Evolutionary conservation across 768 basidiomycete species (phyloP), one percentile per base, ranked within the genome.

Genomic region (Rhodosporidiobolus sp.): DNA sequence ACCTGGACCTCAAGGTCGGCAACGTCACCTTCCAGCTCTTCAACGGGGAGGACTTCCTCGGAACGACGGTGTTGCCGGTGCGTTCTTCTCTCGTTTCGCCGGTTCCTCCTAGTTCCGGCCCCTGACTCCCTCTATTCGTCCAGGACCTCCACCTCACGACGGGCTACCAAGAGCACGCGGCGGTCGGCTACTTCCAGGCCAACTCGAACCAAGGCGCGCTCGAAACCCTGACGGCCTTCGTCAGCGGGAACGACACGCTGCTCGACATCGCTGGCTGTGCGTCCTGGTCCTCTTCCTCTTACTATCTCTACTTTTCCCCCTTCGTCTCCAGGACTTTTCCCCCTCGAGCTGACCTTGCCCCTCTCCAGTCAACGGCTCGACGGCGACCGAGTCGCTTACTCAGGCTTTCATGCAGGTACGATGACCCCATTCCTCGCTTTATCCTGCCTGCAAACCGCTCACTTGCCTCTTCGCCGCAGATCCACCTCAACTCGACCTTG

Each of bases 181-280:
- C 69, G 2, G 50, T 63, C 49, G 58, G 63, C 32, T 62, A 69
- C 53, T 77, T 76, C 34, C 68, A 89, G 86, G 85, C 89, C 14
- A 89, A 89, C 78, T 82, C 82, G 43, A 88, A 82, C 67, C 85
- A 86, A 0, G 83, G 87, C 78, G 88, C 88, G 43, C 79, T 83
- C 59, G 83, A 87, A 74, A 89, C 89, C 1, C 82, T 91, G 45
- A 84, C 86, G 65, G 86, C 90, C 49, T 90, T 90, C 77, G 85
- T 90, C 55, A 85, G 86, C 22, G 84, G 86, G 61, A 85, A 84
- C 76, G 86, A 71, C 53, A 75, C 57, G 28, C 30, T 30, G 3
- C 62, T 75, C 8, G 20, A 53, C 9, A 75, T 75, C 59, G 60
- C 69, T 10, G 74, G 74, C 22, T 75, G 65, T 72, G 20, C 24